Conservation (phyloP, 1,139 yeast genomes). For the Debaryomyces sp. region DNA sequence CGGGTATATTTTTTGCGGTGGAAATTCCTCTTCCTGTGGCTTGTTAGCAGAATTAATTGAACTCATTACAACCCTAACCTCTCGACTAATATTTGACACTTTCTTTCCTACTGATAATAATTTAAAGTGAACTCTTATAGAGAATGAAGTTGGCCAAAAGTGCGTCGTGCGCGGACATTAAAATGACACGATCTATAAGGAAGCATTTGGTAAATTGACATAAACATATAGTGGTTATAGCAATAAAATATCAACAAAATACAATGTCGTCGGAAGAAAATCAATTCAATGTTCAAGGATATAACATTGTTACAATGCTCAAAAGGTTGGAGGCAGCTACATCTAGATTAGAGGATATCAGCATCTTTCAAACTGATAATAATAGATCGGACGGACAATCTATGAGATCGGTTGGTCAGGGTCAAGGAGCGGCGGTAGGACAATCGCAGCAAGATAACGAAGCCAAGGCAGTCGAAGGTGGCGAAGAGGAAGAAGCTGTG, state of each 20-base stretch:
- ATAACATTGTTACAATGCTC: conserved; percentile 77
- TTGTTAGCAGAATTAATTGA: conserved; percentile 16
- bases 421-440: not conserved
- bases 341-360: conserved; percentile 86
- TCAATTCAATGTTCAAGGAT: conserved; percentile 71
- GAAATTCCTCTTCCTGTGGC: conserved; percentile 29
- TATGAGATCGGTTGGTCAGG: conserved; percentile 8
- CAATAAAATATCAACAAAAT: not conserved
- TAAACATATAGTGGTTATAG: not conserved
- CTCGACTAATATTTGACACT: not conserved
- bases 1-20: conserved; percentile 55
- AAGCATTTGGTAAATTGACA: not conserved
- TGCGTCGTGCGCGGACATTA: conserved; percentile 1
- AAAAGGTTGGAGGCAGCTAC: conserved; percentile 93
- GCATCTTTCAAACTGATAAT: conserved; percentile 70
- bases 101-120: not conserved
- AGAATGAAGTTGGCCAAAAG: not conserved
- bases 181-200: not conserved
- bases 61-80: conserved; percentile 6
- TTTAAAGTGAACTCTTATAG: not conserved
- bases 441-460: not conserved
- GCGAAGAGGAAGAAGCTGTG: conserved; percentile 21
- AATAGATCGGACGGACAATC: conserved; percentile 15
- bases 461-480: conserved; percentile 3
- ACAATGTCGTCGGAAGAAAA: conserved; percentile 49